Percentiles rank a stretch among this genome's conserved stretches.
Conservation (phyloP, 192 early-diverging fungal species). For the Rhizoclosmatium globosum region DNA sequence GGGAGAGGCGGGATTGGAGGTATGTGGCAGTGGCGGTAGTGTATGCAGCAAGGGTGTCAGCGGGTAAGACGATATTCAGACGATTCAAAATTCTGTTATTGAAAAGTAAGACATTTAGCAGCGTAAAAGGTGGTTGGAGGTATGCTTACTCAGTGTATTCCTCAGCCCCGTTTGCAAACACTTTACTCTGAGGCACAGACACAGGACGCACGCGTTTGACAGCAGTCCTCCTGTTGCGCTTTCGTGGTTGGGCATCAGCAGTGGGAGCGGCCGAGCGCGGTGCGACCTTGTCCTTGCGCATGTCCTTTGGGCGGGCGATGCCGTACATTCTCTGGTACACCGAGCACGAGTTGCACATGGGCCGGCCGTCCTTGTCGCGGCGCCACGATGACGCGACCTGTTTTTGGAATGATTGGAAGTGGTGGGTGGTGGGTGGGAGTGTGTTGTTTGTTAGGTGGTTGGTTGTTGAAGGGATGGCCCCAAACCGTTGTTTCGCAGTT, state of each 20-base stretch:
- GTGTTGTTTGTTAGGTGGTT: neutral
- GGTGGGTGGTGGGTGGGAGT: neutral
- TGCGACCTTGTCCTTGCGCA: conserved; percentile 12
- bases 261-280: too few species aligned
- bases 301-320: conserved; percentile 17
- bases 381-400: conserved; percentile 26
- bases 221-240: too few species aligned
- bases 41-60: neutral
- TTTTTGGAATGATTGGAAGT: neutral
- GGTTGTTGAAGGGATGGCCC: neutral
- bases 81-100: neutral
- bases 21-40: neutral
- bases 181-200: too few species aligned
- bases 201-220: too few species aligned
- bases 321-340: conserved; percentile 21
- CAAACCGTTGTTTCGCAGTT: conserved; percentile 22
- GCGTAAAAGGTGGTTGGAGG: too few species aligned
- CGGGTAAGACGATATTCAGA: neutral
- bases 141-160: neutral
- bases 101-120: too few species aligned
- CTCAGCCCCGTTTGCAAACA: neutral
- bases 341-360: conserved; percentile 24
- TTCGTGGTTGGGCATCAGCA: too few species aligned
- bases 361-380: neutral
- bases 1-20: neutral